phyloP scores from a whole-genome alignment of 1,139 yeast species.

The Sporopachydermia cereana region DNA sequence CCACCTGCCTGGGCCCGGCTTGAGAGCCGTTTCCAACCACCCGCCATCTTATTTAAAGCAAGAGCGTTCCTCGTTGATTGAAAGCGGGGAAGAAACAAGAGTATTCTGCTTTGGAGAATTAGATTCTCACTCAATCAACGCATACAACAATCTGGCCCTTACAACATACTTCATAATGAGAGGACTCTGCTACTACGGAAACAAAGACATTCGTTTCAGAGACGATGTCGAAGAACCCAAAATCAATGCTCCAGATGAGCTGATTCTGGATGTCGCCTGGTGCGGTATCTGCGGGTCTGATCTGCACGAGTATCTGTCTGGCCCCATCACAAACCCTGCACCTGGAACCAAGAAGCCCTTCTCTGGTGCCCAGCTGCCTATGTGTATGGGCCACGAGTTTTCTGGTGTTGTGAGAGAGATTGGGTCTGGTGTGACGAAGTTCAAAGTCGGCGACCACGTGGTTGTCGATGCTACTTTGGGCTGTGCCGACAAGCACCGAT shows the following conservation, averaged over 20 bases:
- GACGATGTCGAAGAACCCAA: not conserved
- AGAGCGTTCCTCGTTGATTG: too few relatives aligned
- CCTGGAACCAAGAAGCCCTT: conserved; percentile 23
- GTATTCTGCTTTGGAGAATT: too few relatives aligned
- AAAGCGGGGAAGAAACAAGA: too few relatives aligned
- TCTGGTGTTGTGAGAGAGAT: conserved; percentile 28
- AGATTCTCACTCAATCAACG: too few relatives aligned
- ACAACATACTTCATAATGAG: too few relatives aligned
- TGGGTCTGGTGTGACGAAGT: conserved; percentile 25
- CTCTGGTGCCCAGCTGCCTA: conserved; percentile 25
- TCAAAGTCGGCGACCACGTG: conserved; percentile 30
- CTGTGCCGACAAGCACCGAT: conserved; percentile 27
- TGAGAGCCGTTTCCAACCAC: too few relatives aligned
- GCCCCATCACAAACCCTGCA: conserved; percentile 34
- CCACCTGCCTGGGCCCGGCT: too few relatives aligned
- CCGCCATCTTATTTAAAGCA: too few relatives aligned
- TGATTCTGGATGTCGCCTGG: conserved; percentile 33
- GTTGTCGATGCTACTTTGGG: conserved; percentile 43
- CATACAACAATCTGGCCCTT: too few relatives aligned
- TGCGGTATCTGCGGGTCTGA: conserved; percentile 47
- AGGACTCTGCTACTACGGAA: not conserved
- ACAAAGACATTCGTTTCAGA: not conserved
- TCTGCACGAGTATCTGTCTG: conserved; percentile 34
- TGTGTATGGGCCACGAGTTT: conserved; percentile 49
- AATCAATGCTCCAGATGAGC: conserved; percentile 22